Percentiles rank a stretch among this genome's conserved stretches.
Conservation (phyloP, 768 basidiomycete species). For the Wakefieldia striispora region DNA sequence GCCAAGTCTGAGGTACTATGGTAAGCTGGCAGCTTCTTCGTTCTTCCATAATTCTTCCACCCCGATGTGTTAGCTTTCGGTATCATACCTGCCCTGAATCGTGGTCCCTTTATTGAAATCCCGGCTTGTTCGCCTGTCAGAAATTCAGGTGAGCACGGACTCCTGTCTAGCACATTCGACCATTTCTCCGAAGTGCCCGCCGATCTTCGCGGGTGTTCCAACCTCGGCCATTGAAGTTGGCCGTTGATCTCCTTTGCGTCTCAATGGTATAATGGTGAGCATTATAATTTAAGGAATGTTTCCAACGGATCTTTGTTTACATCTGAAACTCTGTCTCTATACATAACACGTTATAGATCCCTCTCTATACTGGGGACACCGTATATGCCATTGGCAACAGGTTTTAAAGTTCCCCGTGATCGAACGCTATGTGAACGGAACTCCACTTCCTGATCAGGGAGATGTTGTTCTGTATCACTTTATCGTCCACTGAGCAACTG, state of each 20-base stretch:
- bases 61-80: constrained; percentile 22
- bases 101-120: neutral
- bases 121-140: neutral
- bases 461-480: constrained; percentile 10
- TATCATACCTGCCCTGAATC: neutral
- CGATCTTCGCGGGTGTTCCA: constrained; percentile 7
- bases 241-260: constrained; percentile 16
- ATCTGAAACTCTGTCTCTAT: constrained; percentile 16
- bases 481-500: constrained; percentile 20
- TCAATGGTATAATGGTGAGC: constrained; percentile 8
- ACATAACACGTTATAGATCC: constrained; percentile 15
- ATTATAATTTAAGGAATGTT: constrained; percentile 5
- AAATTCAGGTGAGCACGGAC: neutral
- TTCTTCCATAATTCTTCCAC: constrained; percentile 4
- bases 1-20: constrained; percentile 8
- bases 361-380: constrained; percentile 13
- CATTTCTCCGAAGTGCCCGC: constrained; percentile 3
- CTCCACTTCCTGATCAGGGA: constrained; percentile 14
- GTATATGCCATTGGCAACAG: constrained; percentile 10
- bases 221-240: too few species aligned
- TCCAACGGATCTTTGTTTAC: constrained; percentile 2
- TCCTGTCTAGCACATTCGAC: neutral
- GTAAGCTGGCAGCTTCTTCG: constrained; percentile 5
- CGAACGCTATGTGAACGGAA: constrained; percentile 12
- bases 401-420: constrained; percentile 16